Evolutionary conservation across 768 basidiomycete species (phyloP), one percentile per base, ranked within the genome.

Genomic region (Leccinum uliginosum): DNA sequence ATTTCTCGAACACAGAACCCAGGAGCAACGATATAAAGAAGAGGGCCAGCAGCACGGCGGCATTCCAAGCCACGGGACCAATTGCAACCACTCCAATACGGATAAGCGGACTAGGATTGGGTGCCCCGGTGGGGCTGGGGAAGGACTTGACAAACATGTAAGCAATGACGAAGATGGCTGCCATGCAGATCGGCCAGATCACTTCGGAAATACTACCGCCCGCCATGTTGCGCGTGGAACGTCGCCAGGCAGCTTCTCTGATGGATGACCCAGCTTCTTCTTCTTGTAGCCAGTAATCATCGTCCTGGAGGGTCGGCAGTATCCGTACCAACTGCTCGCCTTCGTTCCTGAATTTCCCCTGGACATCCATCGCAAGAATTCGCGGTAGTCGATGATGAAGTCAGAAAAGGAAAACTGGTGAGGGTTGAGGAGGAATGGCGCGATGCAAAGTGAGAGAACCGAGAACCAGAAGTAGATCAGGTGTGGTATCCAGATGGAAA

Each of bases 221-320:
- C 78, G 77, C 93, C 93, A 98, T 27, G 81, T 80, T 8, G 95
- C 97, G 60, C 96, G 89, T 21, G 96, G 93, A 27, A 93, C 86
- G 70, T 98, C 97, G 32, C 89, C 86, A 19, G 97, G 94, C 48
- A 98, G 75, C 74, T 98, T 98, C 76, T 99, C 97, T 0, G 95
- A 97, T 7, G 97, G 97, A 66, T 96, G 90, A 4, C 97, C 97
- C 19, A 99, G 83, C 66, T 93, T 89, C 81, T 98, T 99, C 81
- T 97, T 92, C 84, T 98, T 98, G 80, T 93, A 98, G 43, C 97
- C 97, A n/a, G 97, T 98, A 63, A 98, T 97, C 84, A 91, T 90
- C 9, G 97, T 99, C 60, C 97, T 78, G 35, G 93, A 96, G 57
- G 98, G 83, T 64, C 97, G 92, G 71, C 97, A 99, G 74, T 98